A percentile compares a stretch with the other conserved stretches of the same genome.
Conservation (phyloP, 2,329 filamentous ascomycete species). For the Neonectria magnoliae region DNA sequence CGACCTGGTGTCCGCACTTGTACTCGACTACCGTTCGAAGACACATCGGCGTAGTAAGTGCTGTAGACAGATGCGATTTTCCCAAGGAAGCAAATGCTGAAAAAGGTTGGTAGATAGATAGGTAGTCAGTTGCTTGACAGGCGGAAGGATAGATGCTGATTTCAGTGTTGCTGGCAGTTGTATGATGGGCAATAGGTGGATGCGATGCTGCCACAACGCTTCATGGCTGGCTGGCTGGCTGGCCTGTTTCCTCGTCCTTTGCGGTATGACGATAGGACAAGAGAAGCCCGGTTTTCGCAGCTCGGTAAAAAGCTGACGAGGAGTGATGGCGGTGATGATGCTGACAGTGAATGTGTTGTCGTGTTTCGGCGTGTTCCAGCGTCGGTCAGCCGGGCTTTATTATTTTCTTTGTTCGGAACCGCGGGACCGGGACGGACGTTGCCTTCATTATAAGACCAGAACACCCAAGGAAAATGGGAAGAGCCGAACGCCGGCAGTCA, state of each 20-base stretch:
- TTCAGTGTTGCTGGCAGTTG: neutral
- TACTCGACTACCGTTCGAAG: slow-evolving; percentile 48
- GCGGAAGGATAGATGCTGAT: neutral
- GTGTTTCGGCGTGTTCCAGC: neutral
- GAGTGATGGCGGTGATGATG: neutral
- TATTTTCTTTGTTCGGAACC: slow-evolving; percentile 1
- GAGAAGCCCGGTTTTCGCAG: neutral
- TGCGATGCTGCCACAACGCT: neutral
- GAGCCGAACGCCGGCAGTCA: slow-evolving; percentile 17
- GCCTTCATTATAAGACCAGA: slow-evolving; percentile 6
- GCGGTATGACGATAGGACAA: neutral
- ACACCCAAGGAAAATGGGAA: slow-evolving; percentile 9
- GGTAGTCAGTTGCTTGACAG: neutral
- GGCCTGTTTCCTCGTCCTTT: neutral
- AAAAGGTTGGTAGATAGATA: neutral
- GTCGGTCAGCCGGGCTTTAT: slow-evolving; percentile 10
- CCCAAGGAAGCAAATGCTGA: neutral
- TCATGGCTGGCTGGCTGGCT: slow-evolving; percentile 6
- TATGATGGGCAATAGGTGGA: slow-evolving; percentile 7
- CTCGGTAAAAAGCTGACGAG: neutral
- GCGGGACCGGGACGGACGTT: slow-evolving; percentile 1
- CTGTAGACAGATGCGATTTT: neutral
- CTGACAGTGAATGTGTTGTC: neutral
- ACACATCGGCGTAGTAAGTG: slow-evolving; percentile 44
- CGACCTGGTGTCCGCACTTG: slow-evolving; percentile 49